Conservation (phyloP, 108 stramenopile species). For the Skeletonema menzelii region DNA sequence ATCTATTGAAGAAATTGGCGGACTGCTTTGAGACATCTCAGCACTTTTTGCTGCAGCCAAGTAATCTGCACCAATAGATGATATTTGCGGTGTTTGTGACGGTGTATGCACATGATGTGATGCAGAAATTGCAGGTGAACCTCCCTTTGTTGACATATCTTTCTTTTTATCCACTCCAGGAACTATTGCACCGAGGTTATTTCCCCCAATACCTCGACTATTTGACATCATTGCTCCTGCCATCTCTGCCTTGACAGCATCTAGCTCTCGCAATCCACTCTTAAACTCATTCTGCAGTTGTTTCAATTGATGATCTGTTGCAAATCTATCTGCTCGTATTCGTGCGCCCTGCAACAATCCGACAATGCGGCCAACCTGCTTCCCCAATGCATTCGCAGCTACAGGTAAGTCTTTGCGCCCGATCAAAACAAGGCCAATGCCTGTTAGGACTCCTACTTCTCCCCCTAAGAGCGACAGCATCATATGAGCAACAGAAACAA, state of each 20-base stretch:
- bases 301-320: constrained; percentile 69
- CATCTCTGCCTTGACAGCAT: constrained; percentile 81
- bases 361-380: constrained; percentile 76
- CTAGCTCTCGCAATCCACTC: constrained; percentile 76
- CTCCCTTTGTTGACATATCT: not conserved
- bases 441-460: constrained; percentile 62
- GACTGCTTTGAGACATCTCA: constrained; percentile 25
- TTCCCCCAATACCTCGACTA: not conserved
- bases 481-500: not conserved
- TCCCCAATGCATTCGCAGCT: constrained; percentile 63
- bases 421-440: constrained; percentile 56
- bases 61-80: constrained; percentile 34
- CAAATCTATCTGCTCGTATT: constrained; percentile 78
- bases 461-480: constrained; percentile 59
- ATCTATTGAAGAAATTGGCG: not conserved
- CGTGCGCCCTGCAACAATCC: constrained; percentile 84
- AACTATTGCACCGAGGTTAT: constrained; percentile 56
- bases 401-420: constrained; percentile 76
- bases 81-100: not conserved
- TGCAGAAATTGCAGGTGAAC: not conserved
- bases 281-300: constrained; percentile 82
- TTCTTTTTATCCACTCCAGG: constrained; percentile 50
- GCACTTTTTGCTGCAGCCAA: constrained; percentile 40
- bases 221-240: constrained; percentile 59
- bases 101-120: not conserved